Base-by-base conservation (phyloP, 768 basidiomycete species). In the Amanita exitialis region DNA sequence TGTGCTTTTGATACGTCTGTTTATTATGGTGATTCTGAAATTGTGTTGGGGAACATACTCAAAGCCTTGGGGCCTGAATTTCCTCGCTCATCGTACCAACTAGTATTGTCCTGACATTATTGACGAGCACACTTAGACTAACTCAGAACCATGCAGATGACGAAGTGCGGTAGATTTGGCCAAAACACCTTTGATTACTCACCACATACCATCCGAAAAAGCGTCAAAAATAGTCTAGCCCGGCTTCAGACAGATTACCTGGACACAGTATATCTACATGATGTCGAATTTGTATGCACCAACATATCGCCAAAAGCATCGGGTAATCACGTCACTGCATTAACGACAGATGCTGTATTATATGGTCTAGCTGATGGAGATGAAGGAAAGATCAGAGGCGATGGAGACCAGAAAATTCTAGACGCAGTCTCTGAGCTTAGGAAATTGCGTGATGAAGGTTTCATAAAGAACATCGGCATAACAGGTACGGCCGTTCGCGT, bases 131-230 rank as follows among this genome's bases (percentile, higher is more conserved):
- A 34, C 37, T 32, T 28, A 47, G 44, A 44, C 37, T 44, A 13
- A 25, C 34, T 32, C 4, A 32, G 36, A 15, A 1, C 39, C 36
- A 34, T 41, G 2, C 51, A 91, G 88, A 83, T 90, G 69, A 90
- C 89, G 8, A 94, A 94, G 62, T 87, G 86, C 54, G 91, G 91
- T 20, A 77, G 90, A 32, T 88, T 84, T 60, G 88, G 86, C 6
- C 60, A 59, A 15, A 65, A 69, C 1, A 69, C 73, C 38, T 92
- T 92, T 57, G 86, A 94, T 64, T 93, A 92, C 65, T 70, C 77
- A 1, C 83, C 86, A 1, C 56, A 61, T 4, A 78, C 74, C 32
- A 78, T 94, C 49, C 79, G 83, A 15, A 69, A 73, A 18, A 84
- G 82, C 54, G 76, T 94, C 15, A 63, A 71, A 44, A 78, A 77